phyloP scores from a whole-genome alignment of 139 green algal genomes.

The Closterium sp. region DNA sequence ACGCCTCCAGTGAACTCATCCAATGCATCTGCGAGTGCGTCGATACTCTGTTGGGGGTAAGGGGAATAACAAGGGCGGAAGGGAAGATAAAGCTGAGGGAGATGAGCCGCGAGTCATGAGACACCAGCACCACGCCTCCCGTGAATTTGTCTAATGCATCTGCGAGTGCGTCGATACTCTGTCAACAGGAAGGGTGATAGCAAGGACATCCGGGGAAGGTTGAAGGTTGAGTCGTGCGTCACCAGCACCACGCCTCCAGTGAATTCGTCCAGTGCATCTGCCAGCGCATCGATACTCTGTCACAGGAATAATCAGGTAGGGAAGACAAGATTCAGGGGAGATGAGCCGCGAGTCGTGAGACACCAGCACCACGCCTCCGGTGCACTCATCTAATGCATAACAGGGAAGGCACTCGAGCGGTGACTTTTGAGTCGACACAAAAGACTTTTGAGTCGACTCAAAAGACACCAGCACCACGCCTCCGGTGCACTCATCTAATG shows the following conservation, averaged over 20 bases:
- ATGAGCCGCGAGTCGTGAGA: too few species aligned
- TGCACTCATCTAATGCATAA: too few species aligned
- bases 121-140: background rate
- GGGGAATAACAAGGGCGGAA: background rate
- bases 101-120: background rate
- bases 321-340: too few species aligned
- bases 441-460: too few species aligned
- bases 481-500: too few species aligned
- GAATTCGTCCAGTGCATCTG: constrained; percentile 89
- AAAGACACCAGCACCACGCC: too few species aligned
- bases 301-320: too few species aligned
- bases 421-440: too few species aligned
- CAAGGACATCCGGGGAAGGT: too few species aligned
- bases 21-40: constrained; percentile 90
- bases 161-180: constrained; percentile 63
- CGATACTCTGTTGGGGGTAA: constrained; percentile 76
- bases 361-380: too few species aligned
- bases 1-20: constrained; percentile 93
- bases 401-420: too few species aligned
- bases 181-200: too few species aligned
- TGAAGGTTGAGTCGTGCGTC: background rate
- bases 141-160: constrained; percentile 87
- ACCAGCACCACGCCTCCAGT: constrained; percentile 50
- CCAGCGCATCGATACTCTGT: constrained; percentile 92
- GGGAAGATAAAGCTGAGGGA: background rate